Base-by-base conservation (phyloP, 805 yeast species). In the Ogataea corticis region DNA sequence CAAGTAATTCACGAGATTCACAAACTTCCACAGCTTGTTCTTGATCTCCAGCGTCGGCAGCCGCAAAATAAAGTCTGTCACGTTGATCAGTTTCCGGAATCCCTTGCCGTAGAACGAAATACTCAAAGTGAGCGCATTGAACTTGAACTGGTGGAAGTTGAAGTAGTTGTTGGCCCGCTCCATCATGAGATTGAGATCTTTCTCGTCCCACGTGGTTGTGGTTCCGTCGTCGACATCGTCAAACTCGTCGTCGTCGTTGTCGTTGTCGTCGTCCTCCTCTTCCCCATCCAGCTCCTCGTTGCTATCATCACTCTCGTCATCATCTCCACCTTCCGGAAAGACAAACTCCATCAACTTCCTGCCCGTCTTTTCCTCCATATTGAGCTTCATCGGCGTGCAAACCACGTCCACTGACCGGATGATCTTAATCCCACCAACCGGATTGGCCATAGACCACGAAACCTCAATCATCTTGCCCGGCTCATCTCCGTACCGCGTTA, bases 381-480 rank as follows among this genome's bases (percentile, higher is more conserved):
- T 85, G 2, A 92, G 55, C 48, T 79, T 80, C 49, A 91, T 56
- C 0, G 96, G 96, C 42, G 77, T 74, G 14, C 88, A 62, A 1
- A 67, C 63, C 15, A 87, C 70, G 30, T 78, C 78, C 18, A 88
- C 82, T 41, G 75, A 69, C 48, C 80, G 82, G 67, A 91, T 72
- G 18, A 91, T 82, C n/a, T 86, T 77, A 41, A 91, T 89, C 10
- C 98, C 98, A 27, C 97, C 98, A 45, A 92, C 85, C 0, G 96
- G 89, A 44, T 78, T 80, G 42, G 85, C 77, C 82, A 86, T 79
- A n/a, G 80, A 76, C 98, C 98, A 91, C 10, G 67, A 59, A 2
- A 82, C 63, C 6, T 66, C 63, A 7, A 83, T 61, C 49, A 79
- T 63, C 35, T 59, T 57, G n/a, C 57, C 53, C 9, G 45, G 21